These are phyloP conservation scores for Colletotrichum siamense DNA, from an alignment of 2,329 filamentous ascomycete genomes.

Conservation along the genomic window DNA sequence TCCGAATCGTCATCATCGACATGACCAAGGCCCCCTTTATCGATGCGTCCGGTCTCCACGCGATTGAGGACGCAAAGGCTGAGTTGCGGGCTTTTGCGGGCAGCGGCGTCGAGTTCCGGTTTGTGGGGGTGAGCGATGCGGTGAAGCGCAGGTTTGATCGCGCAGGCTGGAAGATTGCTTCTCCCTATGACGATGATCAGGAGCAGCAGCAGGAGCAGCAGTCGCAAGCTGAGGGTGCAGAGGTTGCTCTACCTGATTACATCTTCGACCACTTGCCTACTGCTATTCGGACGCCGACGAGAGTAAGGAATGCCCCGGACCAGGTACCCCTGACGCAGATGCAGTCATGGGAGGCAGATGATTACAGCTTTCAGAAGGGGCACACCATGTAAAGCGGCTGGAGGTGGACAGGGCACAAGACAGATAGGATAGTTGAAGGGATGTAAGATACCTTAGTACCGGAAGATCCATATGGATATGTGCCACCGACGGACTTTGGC, in stretches of 20 bases:
- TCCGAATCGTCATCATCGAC: neutral
- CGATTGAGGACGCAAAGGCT: neutral
- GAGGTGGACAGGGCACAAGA: accelerated
- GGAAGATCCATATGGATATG: too few species aligned
- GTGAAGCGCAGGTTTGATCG: neutral
- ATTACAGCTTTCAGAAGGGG: neutral
- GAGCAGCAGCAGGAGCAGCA: neutral
- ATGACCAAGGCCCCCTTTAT: neutral
- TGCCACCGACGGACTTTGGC: too few species aligned
- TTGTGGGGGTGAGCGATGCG: neutral
- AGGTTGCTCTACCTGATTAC: neutral
- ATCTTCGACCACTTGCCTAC: neutral
- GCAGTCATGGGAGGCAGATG: neutral
- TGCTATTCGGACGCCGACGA: neutral
- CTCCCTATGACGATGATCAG: accelerated
- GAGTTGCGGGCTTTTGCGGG: neutral
- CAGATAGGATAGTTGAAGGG: neutral
- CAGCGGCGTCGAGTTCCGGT: neutral
- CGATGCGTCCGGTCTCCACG: neutral
- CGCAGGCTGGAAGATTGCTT: neutral
- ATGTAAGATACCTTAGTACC: neutral
- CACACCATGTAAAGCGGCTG: neutral
- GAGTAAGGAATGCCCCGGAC: neutral
- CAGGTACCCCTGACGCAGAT: neutral
- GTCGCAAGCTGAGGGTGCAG: neutral